phyloP scores from a whole-genome alignment of 2,329 filamentous ascomycete species.

The Aspergillus ochraceoroseus region DNA sequence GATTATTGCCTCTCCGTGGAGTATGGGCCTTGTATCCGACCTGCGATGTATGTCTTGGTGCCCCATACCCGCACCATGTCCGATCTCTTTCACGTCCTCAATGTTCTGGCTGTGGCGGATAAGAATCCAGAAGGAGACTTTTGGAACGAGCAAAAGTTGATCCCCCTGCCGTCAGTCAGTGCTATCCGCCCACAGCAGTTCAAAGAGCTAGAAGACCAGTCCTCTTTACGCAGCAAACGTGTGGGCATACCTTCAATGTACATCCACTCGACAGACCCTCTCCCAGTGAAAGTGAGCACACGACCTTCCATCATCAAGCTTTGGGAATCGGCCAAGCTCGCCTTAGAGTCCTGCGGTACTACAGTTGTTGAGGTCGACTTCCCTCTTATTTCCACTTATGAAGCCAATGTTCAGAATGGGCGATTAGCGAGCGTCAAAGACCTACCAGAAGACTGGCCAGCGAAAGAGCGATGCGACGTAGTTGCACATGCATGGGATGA shows the following conservation, averaged over 20 bases:
- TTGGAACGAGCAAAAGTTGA: constrained; percentile 50
- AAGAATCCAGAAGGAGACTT: constrained; percentile 47
- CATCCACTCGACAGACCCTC: constrained; percentile 39
- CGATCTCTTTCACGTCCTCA: constrained; percentile 50
- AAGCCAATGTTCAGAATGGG: constrained; percentile 32
- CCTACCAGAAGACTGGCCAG: constrained; percentile 46
- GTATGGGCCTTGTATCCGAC: constrained; percentile 54
- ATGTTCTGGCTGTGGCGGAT: constrained; percentile 48
- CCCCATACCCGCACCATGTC: constrained; percentile 50
- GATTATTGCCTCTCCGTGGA: constrained; percentile 50
- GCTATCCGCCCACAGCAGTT: constrained; percentile 34
- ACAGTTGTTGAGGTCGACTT: constrained; percentile 34
- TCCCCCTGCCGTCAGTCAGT: constrained; percentile 39
- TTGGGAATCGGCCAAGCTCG: constrained; percentile 28
- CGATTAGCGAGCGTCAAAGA: constrained; percentile 40
- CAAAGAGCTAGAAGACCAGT: constrained; percentile 26
- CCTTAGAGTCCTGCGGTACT: constrained; percentile 31
- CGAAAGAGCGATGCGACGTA: constrained; percentile 46
- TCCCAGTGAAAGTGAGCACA: constrained; percentile 34
- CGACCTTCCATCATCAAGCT: constrained; percentile 38
- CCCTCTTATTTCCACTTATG: constrained; percentile 31
- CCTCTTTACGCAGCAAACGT: constrained; percentile 42
- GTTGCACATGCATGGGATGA: constrained; percentile 52
- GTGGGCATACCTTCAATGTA: constrained; percentile 52
- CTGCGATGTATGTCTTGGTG: constrained; percentile 53